Evolutionary conservation across 805 yeast species (phyloP).

Genomic region (Babjeviella inositovora): DNA sequence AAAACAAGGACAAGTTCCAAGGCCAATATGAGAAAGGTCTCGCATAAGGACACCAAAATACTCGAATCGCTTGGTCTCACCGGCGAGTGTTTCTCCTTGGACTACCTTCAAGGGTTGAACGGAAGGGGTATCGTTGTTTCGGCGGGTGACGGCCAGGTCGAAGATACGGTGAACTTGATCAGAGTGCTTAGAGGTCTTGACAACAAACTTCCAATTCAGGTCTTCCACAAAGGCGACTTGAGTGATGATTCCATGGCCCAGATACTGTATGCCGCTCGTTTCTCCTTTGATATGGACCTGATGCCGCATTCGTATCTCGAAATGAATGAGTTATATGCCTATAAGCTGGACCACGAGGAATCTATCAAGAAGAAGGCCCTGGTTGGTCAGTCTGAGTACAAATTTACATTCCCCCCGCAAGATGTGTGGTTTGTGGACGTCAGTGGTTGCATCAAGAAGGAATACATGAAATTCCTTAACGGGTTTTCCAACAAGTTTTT

Average conservation of each 20-base stretch:
- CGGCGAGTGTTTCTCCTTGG: constrained; percentile 1
- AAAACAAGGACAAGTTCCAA: too few relatives aligned
- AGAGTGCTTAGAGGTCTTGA: constrained; percentile 11
- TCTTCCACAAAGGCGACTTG: constrained; percentile 11
- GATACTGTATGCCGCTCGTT: constrained; percentile 7
- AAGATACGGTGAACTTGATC: constrained; percentile 8
- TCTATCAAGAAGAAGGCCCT: constrained; percentile 6
- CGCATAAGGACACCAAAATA: too few relatives aligned
- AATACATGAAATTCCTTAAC: constrained; percentile 9
- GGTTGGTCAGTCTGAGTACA: constrained; percentile 2
- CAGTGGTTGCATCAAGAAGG: constrained; percentile 6
- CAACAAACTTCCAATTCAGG: constrained; percentile 15
- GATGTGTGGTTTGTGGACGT: constrained; percentile 16
- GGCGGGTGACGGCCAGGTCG: constrained; percentile 10
- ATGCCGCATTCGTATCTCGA: constrained; percentile 1
- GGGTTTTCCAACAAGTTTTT: constrained; percentile 17
- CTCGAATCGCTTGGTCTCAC: background rate
- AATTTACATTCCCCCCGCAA: constrained; percentile 8
- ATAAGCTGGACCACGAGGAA: too few relatives aligned
- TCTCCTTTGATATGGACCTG: constrained; percentile 4
- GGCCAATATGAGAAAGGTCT: too few relatives aligned
- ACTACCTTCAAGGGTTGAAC: too few relatives aligned
- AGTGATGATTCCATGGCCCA: constrained; percentile 8
- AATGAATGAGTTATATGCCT: constrained; percentile 3
- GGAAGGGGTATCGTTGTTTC: constrained; percentile 18